Base-by-base conservation (phyloP, 2,329 filamentous ascomycete species). In the Fusarium citri region DNA sequence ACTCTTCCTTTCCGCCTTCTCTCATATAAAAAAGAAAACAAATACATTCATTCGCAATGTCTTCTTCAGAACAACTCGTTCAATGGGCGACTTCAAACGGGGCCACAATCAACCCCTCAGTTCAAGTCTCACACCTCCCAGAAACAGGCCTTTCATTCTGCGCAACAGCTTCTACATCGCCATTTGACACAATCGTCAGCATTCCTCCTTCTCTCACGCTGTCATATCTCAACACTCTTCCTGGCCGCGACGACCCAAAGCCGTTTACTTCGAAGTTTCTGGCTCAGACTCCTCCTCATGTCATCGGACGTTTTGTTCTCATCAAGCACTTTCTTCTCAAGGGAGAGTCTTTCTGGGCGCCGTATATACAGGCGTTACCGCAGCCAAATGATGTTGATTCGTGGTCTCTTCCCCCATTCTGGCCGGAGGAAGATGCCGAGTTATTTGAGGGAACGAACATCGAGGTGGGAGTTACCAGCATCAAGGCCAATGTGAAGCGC, bases 291-390 rank as follows among this genome's bases (percentile, higher is more conserved):
- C 85, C 86, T 2, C 84, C 88, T 0, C 86, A 92, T 69, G 87
- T 92, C 59, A 79, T 90, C 50, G 86, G 88, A 11, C 86, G 90
- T 6, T 91, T 93, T 78, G 91, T 92, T 68, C 83, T 94, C 8
- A 84, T 92, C 75, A 87, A 90, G 65, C 88, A 94, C 76, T 89
- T 88, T 74, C 81, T 93, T 31, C 78, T 85, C 4, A 87, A 86
- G 2, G 58, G 78, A 3, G 74, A 83, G 3, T 92, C 91, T 1
- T 88, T 87, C 70, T 94, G 92, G 92, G 84, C 82, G 76, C 85
- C 89, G 2, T 94, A 94, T 78, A 87, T 94, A 68, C 79, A 80
- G 12, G 86, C 87, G 0, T 82, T 94, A 1, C 91, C 92, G 2
- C 87, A 88, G 63, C 89, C 90, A 0, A 83, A 85, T 12, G 80